Evolutionary conservation across 2,329 filamentous ascomycete species (phyloP), one percentile per base, ranked within the genome.

Genomic region (Arthroderma uncinatum): DNA sequence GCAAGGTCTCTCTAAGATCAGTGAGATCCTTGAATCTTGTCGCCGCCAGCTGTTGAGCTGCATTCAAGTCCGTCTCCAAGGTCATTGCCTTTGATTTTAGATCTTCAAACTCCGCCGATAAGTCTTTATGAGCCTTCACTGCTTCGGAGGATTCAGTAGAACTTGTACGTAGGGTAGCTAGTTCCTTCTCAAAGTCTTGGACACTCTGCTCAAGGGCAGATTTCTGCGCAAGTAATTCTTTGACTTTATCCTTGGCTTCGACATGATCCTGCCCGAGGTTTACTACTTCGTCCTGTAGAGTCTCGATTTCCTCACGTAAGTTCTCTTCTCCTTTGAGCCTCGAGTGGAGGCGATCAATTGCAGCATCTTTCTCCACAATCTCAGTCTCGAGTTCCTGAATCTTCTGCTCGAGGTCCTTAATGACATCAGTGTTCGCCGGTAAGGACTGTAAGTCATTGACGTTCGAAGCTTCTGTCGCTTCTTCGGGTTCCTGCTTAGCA

Each of bases 11-110:
- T 19, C 85, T 81, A 48, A 95, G 75, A 28, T 95, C 87, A 0
- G 84, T 85, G 1, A 96, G 75, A 59, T 97, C 91, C 70, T 90
- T 95, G 76, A 90, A 97, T 30, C 93, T 81, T 14, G 82, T 86
- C 60, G 94, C 85, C 0, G 93, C 89, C 10, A 97, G 79, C 70
- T 94, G 84, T 68, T 96, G 85, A 0, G 91, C 86, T 1, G 90
- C 90, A 1, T 84, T 86, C 2, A 97, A 79, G 67, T 98, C 92
- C 0, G 86, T 88, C 66, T 95, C 84, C 16, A 96, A 71, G 0
- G 81, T 79, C 1, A 82, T 76, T 0, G 84, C 82, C 69, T 85
- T 89, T 19, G 78, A 73, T 70, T 87, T 89, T 36, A 94, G 76
- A 42, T 84, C 83, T 42, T 91, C 80, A 59, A 88, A 82, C 57